Base-by-base conservation (phyloP, 2,329 filamentous ascomycete genomes). In the Hypomyces perniciosus region DNA sequence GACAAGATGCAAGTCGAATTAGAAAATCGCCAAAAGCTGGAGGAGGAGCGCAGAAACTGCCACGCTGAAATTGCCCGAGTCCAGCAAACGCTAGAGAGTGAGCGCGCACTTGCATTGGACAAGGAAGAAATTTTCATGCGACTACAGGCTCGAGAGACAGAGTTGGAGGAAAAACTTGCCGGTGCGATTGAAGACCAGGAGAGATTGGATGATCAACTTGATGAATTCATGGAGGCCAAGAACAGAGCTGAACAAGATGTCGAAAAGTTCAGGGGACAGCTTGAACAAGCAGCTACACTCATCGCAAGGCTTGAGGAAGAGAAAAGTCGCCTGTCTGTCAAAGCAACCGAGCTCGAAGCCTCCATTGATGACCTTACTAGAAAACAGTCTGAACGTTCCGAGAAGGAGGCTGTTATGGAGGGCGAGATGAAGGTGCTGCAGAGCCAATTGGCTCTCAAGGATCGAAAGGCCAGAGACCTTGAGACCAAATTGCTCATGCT, bases 121-220 rank as follows among this genome's bases (percentile, higher is more conserved):
- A 99, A 99, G 66, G 95, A 99, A 65, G 93, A 99, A 62, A 99
- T 99, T 54, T 99, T 97, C 76, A 95, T 92, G 65, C 83, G 95
- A n/a, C 76, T 99, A 26, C 93, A 96, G 64, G 74, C 85, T 48
- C 86, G 93, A n/a, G 93, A 99, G 69, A 79, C 84, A 8, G 92
- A 99, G 65, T 79, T 99, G 4, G 88, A 86, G 47, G 95, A 99
- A 62, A 96, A 97, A 71, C 79, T 99, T 29, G 81, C 90, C 35
- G 92, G 88, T 37, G 92, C 92, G 30, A 83, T 97, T 53, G 88
- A 95, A 26, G 95, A 99, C 60, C 92, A 97, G 65, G 92, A 97
- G 64, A 85, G 85, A 48, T 79, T 99, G 1, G 93, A 99, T 68
- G 90, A 95, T 56, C 90, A 99, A 65, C 77, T 99, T 2, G 93